Percentiles rank a stretch among this genome's conserved stretches.
These are phyloP conservation scores for Phytophthora nicotianae DNA, from an alignment of 352 stramenopile genomes.

Conservation along the genomic window DNA sequence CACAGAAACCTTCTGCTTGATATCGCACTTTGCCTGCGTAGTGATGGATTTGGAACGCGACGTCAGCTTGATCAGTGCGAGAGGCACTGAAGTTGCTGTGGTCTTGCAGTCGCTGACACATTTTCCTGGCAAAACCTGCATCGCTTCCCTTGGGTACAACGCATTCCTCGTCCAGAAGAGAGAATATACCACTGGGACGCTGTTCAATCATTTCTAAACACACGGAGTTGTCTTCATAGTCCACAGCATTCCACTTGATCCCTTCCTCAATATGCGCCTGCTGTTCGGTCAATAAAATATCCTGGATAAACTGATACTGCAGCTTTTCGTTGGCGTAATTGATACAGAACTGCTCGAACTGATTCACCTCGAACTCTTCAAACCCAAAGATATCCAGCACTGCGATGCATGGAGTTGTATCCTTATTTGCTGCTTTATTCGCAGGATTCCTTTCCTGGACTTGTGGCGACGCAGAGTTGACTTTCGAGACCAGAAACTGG, in stretches of 20 bases:
- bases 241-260: slow-evolving; percentile 66
- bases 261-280: slow-evolving; percentile 79
- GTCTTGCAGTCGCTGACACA: slow-evolving; percentile 72
- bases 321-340: slow-evolving; percentile 86
- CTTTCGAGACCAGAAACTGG: slow-evolving; percentile 78
- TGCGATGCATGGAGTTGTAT: slow-evolving; percentile 63
- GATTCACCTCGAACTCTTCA: slow-evolving; percentile 86
- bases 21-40: slow-evolving; percentile 85
- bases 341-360: slow-evolving; percentile 84
- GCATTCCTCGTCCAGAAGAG: slow-evolving; percentile 87
- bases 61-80: slow-evolving; percentile 69
- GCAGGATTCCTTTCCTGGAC: slow-evolving; percentile 12
- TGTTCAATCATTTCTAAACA: slow-evolving; percentile 88
- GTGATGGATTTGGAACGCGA: slow-evolving; percentile 80
- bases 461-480: slow-evolving; percentile 63
- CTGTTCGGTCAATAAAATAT: slow-evolving; percentile 80
- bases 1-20: slow-evolving; percentile 75
- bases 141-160: slow-evolving; percentile 83
- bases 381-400: slow-evolving; percentile 93
- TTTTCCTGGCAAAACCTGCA: slow-evolving; percentile 69
- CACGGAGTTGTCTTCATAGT: slow-evolving; percentile 76
- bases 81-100: slow-evolving; percentile 66
- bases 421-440: slow-evolving; percentile 21
- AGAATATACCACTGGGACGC: slow-evolving; percentile 76
- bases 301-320: slow-evolving; percentile 85